Evolutionary conservation across 192 early-diverging fungal genomes (phyloP), one percentile per base, ranked within the genome.

Genomic region (Pecoramyces ruminantium): DNA sequence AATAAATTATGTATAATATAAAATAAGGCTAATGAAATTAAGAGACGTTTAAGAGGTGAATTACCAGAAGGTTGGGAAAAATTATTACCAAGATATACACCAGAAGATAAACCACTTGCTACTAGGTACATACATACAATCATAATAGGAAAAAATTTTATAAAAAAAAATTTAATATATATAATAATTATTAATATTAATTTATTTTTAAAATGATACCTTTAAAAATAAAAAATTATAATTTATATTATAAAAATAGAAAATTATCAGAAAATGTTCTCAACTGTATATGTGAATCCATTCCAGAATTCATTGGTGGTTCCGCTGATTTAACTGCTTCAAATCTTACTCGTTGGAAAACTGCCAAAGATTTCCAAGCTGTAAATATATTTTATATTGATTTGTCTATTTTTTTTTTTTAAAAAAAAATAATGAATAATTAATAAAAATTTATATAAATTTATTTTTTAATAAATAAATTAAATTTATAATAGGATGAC

Each of bases 321-420:
- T 98, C 96, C 30, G 97, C 97, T 18, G 97, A 99, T 87, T 86
- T 99, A 86, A 97, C 97, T 67, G 94, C 90, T 39, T 98, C 96
- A 79, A 99, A 97, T 87, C 89, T 96, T 86, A 97, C 96, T 78
- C 90, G 95, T 77, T 98, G 96, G 95, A 97, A 97, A 90, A 88
- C 83, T 21, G 96, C 95, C n/a, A 92, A 90, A 29, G 97, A 99
- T 86, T 97, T 97, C 91, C 95, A 97, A 88, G 91, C 90, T 28
- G 86, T 86, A 58, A 34, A 34, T 34, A 3, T 34, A 34, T 34
- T 11, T 34, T 34, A 3, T 34, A 34, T 34, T 11, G 3, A 34
- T 34, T 6, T 34, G 11, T 34, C 3, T 34, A 34, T 34, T 11
- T 34, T 34, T 34, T 34, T 34, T 34, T 6, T 34, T 34, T 34